phyloP scores from a whole-genome alignment of 495 filamentous ascomycete genomes.

The Hyaloscypha variabilis region DNA sequence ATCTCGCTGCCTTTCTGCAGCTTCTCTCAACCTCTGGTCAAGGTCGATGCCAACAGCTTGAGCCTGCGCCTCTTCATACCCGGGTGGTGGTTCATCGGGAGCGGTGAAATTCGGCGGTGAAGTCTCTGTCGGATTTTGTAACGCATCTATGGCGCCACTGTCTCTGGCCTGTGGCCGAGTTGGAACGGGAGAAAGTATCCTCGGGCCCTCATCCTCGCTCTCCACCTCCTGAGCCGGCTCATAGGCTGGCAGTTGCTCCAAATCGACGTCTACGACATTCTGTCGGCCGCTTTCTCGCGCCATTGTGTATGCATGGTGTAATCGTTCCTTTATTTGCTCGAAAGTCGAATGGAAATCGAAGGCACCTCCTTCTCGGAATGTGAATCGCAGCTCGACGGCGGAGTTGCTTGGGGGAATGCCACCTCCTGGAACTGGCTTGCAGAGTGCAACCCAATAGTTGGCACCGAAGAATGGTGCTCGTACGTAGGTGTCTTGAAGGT shows the following conservation, averaged over 20 bases:
- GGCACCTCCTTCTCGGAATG: conserved; percentile 93
- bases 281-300: conserved; percentile 41
- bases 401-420: conserved; percentile 77
- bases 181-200: conserved; percentile 29
- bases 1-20: conserved; percentile 37
- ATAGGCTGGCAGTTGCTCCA: conserved; percentile 89
- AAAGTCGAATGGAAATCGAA: conserved; percentile 87
- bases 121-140: conserved; percentile 22
- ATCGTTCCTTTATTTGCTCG: conserved; percentile 80
- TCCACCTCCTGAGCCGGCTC: conserved; percentile 43
- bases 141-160: conserved; percentile 1
- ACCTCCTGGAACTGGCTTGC: conserved; percentile 82
- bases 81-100: conserved; percentile 84
- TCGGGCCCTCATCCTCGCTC: conserved; percentile 27
- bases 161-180: conserved; percentile 19
- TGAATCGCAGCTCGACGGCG: conserved; percentile 76
- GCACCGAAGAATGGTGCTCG: conserved; percentile 94
- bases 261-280: conserved; percentile 53
- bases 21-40: conserved; percentile 49
- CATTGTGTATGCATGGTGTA: conserved; percentile 77
- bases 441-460: conserved; percentile 82
- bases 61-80: conserved; percentile 89
- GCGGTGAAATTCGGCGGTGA: conserved; percentile 39
- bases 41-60: conserved; percentile 63
- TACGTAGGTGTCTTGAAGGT: conserved; percentile 86